Base-by-base conservation (phyloP, 208 protist species). In the Phytomonas sp. region DNA sequence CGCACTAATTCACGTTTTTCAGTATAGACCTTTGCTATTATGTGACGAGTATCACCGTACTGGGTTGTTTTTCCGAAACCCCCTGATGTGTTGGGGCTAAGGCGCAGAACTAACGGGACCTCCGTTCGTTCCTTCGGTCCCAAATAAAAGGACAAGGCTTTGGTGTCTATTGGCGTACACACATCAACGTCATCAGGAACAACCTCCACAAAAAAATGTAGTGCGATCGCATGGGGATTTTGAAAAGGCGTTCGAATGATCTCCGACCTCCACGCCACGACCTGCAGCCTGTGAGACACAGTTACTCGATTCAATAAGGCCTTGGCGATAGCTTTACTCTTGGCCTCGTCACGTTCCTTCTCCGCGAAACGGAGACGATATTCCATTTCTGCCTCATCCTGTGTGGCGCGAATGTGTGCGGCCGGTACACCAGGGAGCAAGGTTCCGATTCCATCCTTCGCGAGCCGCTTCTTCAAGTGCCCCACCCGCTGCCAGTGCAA, bases 151-250 rank as follows among this genome's bases (percentile, higher is more conserved):
- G 75, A 79, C 26, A 79, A 4, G 6, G 40, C 2, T 49, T 49
- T 49, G 40, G 40, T 1, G 40, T 73, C 78, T 16, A 84, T 62
- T 2, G 84, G 77, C 23, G 76, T 70, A 64, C 84, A 84, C 56
- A 79, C 73, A 8, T 80, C 80, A 12, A 12, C 67, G 62, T 81
- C 67, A 3, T 37, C 63, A 0, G 69, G 63, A 32, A 78, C 67
- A 1, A 95, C 73, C 60, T 92, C 82, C 23, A 95, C 78, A 59
- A 77, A 81, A 73, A 94, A 95, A 69, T 88, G 72, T 76, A 92
- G 79, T 2, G 84, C 65, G 36, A 71, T 72, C 12, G 52, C 60
- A 77, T 86, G 92, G 0, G 86, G 83, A 67, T 92, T 95, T 31
- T 79, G 68, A 66, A 95, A 92, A n/a, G 68, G 29, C 8, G 81